Conservation (phyloP, 1,284 basidiomycete species). For the Leccinum pallidistipes region DNA sequence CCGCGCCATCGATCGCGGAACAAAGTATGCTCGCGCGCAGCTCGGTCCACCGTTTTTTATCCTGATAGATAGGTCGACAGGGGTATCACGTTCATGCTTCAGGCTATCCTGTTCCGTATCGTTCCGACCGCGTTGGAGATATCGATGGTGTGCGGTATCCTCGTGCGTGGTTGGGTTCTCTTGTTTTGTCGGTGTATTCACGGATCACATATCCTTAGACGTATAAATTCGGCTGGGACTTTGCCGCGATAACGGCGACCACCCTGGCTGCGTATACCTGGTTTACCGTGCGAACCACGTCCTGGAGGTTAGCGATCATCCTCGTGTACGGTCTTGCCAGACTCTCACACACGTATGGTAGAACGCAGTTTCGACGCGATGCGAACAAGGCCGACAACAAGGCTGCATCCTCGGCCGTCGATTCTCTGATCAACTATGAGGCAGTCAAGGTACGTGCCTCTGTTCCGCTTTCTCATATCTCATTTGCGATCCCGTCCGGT, state of each 20-base stretch:
- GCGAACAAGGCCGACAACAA: constrained; percentile 97
- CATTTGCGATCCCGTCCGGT: constrained; percentile 10
- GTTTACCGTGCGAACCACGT: constrained; percentile 96
- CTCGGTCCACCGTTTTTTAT: not conserved
- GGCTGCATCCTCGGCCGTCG: constrained; percentile 91
- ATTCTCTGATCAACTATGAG: constrained; percentile 97
- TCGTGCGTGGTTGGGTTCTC: constrained; percentile 48
- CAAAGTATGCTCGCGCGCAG: constrained; percentile 62
- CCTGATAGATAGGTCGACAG: constrained; percentile 42
- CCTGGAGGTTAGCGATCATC: constrained; percentile 75
- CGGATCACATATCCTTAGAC: constrained; percentile 52
- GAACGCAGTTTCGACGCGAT: constrained; percentile 91
- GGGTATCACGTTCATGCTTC: constrained; percentile 94
- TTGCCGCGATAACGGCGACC: constrained; percentile 85
- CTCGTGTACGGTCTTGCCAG: not conserved
- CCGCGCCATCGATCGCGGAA: constrained; percentile 94
- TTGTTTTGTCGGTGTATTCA: not conserved
- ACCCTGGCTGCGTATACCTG: constrained; percentile 94
- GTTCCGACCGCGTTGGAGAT: constrained; percentile 97
- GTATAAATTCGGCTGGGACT: constrained; percentile 97
- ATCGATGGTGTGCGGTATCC: constrained; percentile 93
- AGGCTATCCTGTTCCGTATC: constrained; percentile 93
- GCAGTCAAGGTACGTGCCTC: constrained; percentile 81
- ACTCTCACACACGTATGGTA: constrained; percentile 33
- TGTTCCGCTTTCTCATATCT: not conserved